Percentiles rank a stretch among this genome's conserved stretches.
These are phyloP conservation scores for Nakaseomyces nivariensis DNA, from an alignment of 1,139 yeast genomes.

Conservation along the genomic window DNA sequence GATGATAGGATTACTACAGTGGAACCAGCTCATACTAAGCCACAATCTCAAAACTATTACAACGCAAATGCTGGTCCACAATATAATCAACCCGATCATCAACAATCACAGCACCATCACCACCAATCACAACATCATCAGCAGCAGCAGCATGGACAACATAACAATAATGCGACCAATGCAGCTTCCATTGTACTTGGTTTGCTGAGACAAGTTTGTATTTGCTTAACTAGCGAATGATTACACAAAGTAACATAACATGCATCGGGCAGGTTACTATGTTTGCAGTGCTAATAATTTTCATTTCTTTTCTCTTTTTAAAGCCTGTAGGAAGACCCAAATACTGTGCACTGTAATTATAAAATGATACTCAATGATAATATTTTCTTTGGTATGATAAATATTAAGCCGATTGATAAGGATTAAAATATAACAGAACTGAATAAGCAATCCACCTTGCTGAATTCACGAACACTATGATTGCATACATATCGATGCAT, in stretches of 20 bases:
- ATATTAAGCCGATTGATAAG: too few relatives aligned
- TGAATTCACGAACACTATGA: too few relatives aligned
- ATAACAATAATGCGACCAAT: neutral
- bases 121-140: neutral
- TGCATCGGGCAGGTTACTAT: neutral
- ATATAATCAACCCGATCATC: neutral
- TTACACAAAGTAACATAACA: neutral
- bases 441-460: too few relatives aligned
- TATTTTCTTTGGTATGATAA: too few relatives aligned
- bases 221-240: constrained; percentile 1
- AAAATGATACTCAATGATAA: too few relatives aligned
- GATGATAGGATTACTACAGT: neutral
- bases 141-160: constrained; percentile 1
- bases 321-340: too few relatives aligned
- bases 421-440: too few relatives aligned
- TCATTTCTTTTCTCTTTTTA: too few relatives aligned
- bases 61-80: neutral
- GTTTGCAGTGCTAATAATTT: too few relatives aligned
- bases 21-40: constrained; percentile 1
- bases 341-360: too few relatives aligned
- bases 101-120: neutral
- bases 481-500: too few relatives aligned
- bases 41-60: neutral
- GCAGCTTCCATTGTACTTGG: neutral
- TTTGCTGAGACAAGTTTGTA: neutral